Evolutionary conservation across 2,329 filamentous ascomycete species (phyloP).

Genomic region (Pestalotiopsis sp.): DNA sequence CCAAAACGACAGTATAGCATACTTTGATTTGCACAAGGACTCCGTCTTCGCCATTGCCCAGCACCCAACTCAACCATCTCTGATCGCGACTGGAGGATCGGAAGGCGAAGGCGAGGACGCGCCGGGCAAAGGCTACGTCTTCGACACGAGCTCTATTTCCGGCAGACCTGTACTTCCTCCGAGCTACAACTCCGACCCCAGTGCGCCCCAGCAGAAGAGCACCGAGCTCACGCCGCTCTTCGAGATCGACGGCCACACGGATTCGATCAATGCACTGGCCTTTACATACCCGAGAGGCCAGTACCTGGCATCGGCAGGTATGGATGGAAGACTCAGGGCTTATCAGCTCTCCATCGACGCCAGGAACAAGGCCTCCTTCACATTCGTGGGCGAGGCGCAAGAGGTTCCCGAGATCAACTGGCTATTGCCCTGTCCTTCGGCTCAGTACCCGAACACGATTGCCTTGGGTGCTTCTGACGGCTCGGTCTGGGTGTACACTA

Average conservation of each 20-base stretch:
- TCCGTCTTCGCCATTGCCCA: constrained; percentile 94
- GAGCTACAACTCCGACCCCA: constrained; percentile 70
- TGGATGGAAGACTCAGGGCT: constrained; percentile 80
- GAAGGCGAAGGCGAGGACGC: constrained; percentile 59
- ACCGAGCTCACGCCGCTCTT: constrained; percentile 65
- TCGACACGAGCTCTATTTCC: constrained; percentile 69
- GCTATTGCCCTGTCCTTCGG: constrained; percentile 73
- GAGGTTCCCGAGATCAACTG: constrained; percentile 97
- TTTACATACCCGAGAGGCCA: constrained; percentile 85
- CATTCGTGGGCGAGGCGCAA: constrained; percentile 73
- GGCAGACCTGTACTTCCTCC: constrained; percentile 70
- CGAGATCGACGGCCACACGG: constrained; percentile 83
- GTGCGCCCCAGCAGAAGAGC: constrained; percentile 51
- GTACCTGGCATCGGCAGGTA: constrained; percentile 80
- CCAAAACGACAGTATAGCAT: constrained; percentile 89
- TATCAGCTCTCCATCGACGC: constrained; percentile 56
- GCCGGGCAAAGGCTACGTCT: constrained; percentile 80
- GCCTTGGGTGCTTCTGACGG: constrained; percentile 89
- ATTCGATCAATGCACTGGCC: constrained; percentile 82
- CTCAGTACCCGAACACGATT: constrained; percentile 73
- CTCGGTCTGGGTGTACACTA: constrained; percentile 92
- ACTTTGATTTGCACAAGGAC: constrained; percentile 89
- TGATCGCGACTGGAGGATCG: constrained; percentile 84
- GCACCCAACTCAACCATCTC: constrained; percentile 74
- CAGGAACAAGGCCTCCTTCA: constrained; percentile 48